Evolutionary conservation across 2,329 filamentous ascomycete species (phyloP), one percentile per base, ranked within the genome.

Genomic region (Fusarium temperatum): DNA sequence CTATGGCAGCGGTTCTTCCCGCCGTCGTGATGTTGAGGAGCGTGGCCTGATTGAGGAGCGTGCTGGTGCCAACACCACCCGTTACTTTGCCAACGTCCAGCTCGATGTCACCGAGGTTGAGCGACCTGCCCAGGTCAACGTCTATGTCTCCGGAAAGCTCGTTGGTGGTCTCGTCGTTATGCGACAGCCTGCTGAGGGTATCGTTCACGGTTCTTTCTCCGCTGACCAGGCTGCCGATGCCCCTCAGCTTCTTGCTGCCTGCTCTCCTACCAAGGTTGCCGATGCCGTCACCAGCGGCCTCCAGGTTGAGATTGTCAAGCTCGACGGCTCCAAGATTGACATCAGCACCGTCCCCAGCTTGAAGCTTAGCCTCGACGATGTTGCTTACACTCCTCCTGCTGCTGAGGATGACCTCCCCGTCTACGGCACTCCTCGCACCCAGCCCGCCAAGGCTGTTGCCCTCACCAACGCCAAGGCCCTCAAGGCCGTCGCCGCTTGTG

Each of bases 181-280:
- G 81, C 75, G 74, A 64, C 81, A 81, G 71, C 83, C 82, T 28
- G 66, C 74, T 5, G 68, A 62, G 18, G 83, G 82, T 54, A 78
- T 70, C 35, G 53, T 81, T 11, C 70, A 82, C 65, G 82, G 81
- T 32, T 77, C 76, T 30, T 78, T 83, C 42, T 82, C 86, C 54
- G 82, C 87, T 56, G 83, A 84, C 68, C 90, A 91, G 75, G 93
- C 93, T 15, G 92, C 95, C 81, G 91, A 93, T 78, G 75, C 85
- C 17, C 72, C 72, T 38, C 6, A 91, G 90, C 2, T 91, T 91
- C 39, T 77, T 77, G 48, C 69, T n/a, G 44, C 64, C 42, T 68
- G 62, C 30, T 62, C 68, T 45, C 67, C 72, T 4, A 70, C 78
- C 26, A 74, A 78, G 47, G 72, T 78, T 45, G 73, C 81, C 18